Evolutionary conservation across 805 yeast species (phyloP).

Genomic region (Candida tallmaniae): DNA sequence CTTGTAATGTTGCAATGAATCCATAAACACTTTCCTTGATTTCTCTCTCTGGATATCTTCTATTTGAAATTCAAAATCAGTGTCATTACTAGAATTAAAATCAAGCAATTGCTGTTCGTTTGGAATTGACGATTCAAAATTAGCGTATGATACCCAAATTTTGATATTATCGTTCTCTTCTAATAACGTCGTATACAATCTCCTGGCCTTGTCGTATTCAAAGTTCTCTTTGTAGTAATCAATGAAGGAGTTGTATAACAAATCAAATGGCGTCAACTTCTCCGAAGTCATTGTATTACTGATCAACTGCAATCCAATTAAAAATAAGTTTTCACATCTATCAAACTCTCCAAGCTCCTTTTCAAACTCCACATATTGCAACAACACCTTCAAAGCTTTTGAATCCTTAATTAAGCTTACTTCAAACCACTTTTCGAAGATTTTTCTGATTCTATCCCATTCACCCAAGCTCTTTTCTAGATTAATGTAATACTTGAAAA

Average conservation of each 20-base stretch:
- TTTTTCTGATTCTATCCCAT: slow-evolving; percentile 70
- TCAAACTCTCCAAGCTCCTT: slow-evolving; percentile 60
- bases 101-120: slow-evolving; percentile 45
- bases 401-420: slow-evolving; percentile 11
- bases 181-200: slow-evolving; percentile 37
- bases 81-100: slow-evolving; percentile 39
- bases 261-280: slow-evolving; percentile 17
- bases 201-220: slow-evolving; percentile 53
- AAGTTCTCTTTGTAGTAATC: slow-evolving; percentile 58
- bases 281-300: slow-evolving; percentile 25
- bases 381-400: slow-evolving; percentile 43
- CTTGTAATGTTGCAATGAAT: slow-evolving; percentile 47
- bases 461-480: slow-evolving; percentile 68
- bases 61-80: slow-evolving; percentile 48
- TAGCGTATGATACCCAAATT: slow-evolving; percentile 62
- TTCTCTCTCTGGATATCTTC: slow-evolving; percentile 46
- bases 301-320: slow-evolving; percentile 41
- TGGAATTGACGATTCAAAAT: slow-evolving; percentile 67
- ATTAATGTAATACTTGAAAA: slow-evolving; percentile 61
- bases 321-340: slow-evolving; percentile 61
- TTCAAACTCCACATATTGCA: slow-evolving; percentile 65
- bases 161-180: slow-evolving; percentile 23
- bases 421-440: slow-evolving; percentile 67
- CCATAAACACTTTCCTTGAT: slow-evolving; percentile 53
- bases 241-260: slow-evolving; percentile 35